Evolutionary conservation across 2,329 filamentous ascomycete genomes (phyloP).

Genomic region (Ascochyta rabiei): DNA sequence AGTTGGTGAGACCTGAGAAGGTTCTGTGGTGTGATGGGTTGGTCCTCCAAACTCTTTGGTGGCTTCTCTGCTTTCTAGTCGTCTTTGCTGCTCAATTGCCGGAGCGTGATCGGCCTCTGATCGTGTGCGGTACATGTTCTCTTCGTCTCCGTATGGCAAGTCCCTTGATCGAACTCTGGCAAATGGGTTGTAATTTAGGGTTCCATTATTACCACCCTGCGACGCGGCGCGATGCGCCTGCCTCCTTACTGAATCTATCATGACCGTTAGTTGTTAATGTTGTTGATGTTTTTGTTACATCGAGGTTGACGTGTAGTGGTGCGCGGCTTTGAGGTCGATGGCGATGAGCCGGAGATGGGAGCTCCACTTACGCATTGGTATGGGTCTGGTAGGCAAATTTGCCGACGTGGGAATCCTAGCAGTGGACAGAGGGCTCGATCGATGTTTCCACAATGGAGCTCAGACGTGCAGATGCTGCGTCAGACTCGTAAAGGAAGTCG

Average conservation of each 20-base stretch:
- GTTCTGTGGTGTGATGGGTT: conserved; percentile 39
- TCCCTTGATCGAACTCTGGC: conserved; percentile 37
- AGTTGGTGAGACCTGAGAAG: conserved; percentile 28
- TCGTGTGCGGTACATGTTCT: conserved; percentile 34
- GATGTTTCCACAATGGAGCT: conserved; percentile 13
- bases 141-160: conserved; percentile 31
- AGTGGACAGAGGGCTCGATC: neutral
- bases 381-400: conserved; percentile 21
- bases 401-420: conserved; percentile 19
- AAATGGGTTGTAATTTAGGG: conserved; percentile 44
- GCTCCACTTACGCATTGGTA: conserved; percentile 35
- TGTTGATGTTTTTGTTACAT: conserved; percentile 1
- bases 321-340: neutral
- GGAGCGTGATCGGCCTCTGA: conserved; percentile 34
- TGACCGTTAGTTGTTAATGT: conserved; percentile 9
- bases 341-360: conserved; percentile 14
- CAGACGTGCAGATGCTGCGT: conserved; percentile 5
- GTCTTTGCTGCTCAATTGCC: conserved; percentile 35
- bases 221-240: conserved; percentile 47
- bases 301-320: neutral
- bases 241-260: conserved; percentile 44
- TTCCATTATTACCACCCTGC: conserved; percentile 26
- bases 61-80: conserved; percentile 29
- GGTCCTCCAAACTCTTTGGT: conserved; percentile 39
- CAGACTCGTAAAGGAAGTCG: neutral